Evolutionary conservation across 345 rosid species (phyloP).

Genomic region (Raphanus raphanistrum): DNA sequence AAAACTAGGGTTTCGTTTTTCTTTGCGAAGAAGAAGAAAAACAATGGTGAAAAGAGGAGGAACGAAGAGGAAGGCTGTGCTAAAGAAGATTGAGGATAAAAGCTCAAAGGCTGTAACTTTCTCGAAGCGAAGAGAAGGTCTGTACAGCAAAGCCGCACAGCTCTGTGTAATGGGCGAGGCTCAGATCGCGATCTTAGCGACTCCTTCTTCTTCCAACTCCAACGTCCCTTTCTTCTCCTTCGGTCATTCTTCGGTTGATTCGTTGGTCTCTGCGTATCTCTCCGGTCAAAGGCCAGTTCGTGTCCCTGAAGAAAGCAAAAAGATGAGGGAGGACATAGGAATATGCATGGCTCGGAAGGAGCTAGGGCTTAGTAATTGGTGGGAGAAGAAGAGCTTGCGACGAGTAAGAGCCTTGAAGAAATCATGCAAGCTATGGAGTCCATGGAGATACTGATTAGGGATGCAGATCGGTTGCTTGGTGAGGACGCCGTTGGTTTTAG

Average conservation of each 20-base stretch:
- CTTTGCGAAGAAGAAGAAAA: background rate
- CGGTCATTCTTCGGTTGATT: constrained; percentile 10
- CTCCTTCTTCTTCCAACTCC: background rate
- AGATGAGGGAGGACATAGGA: background rate
- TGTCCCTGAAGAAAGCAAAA: background rate
- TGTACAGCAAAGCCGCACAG: constrained; percentile 17
- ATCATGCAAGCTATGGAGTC: background rate
- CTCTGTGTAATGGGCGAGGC: constrained; percentile 12
- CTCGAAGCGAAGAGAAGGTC: constrained; percentile 11
- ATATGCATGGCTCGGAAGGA: background rate
- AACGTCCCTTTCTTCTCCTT: constrained; percentile 5
- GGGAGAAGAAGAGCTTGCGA: background rate
- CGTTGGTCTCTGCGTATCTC: constrained; percentile 1
- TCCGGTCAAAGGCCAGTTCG: background rate
- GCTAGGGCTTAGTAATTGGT: background rate
- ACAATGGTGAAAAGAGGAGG: no score
- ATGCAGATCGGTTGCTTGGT: background rate
- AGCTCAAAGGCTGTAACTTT: background rate
- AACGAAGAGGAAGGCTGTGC: no score
- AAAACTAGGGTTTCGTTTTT: no score
- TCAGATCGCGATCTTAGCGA: background rate
- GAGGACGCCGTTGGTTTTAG: background rate
- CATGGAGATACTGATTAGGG: background rate
- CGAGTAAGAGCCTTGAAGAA: background rate
- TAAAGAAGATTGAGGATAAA: background rate